These are phyloP conservation scores for Cenchrus americanus DNA, from an alignment of 176 grass and related monocot species.

Conservation along the genomic window DNA sequence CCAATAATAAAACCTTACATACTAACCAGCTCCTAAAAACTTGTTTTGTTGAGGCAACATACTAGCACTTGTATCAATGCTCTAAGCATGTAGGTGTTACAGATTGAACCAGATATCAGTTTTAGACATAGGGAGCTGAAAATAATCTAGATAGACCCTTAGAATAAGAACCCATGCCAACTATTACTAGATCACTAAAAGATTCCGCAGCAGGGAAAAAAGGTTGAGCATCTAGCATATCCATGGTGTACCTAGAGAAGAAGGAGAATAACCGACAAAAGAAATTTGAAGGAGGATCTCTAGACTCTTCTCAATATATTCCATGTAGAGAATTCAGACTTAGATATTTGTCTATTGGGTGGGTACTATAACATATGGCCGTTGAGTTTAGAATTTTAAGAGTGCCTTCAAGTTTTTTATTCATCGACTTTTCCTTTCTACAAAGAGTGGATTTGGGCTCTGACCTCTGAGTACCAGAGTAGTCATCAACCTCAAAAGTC, in stretches of 20 bases:
- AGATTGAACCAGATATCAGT: neutral
- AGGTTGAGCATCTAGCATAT: slow-evolving; percentile 9
- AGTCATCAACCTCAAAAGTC: slow-evolving; percentile 20
- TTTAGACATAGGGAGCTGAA: neutral
- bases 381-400: neutral
- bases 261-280: slow-evolving; percentile 16
- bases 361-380: neutral
- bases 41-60: neutral
- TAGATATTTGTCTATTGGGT: neutral
- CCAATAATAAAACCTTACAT: neutral
- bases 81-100: neutral
- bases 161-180: neutral
- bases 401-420: neutral
- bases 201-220: neutral
- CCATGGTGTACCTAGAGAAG: neutral
- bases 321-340: neutral
- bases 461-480: neutral
- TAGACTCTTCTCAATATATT: slow-evolving; percentile 16
- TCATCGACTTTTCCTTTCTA: neutral
- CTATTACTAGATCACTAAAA: neutral
- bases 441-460: neutral
- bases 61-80: neutral
- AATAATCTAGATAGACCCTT: neutral
- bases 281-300: neutral
- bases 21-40: neutral